These are phyloP conservation scores for Candida sanyaensis DNA, from an alignment of 1,139 yeast genomes.

Conservation along the genomic window DNA sequence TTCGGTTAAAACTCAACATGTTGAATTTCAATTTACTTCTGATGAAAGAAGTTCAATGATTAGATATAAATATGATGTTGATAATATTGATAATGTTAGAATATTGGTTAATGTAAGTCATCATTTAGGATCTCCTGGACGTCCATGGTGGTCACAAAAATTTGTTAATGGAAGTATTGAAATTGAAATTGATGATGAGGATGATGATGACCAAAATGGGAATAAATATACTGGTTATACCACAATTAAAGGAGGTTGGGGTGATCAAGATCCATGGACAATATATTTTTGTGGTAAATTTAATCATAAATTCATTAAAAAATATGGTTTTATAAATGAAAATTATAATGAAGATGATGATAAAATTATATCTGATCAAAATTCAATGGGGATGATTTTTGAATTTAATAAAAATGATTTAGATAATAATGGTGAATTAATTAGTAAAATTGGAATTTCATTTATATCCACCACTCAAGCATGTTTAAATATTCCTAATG, in stretches of 20 bases:
- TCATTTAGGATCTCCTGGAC: constrained; percentile 24
- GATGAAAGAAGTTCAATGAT: constrained; percentile 28
- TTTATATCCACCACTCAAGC: constrained; percentile 33
- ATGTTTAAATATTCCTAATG: constrained; percentile 22
- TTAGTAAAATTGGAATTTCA: constrained; percentile 34
- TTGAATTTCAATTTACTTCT: constrained; percentile 27
- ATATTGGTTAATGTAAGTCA: constrained; percentile 30
- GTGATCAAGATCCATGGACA: constrained; percentile 28
- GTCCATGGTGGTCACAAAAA: constrained; percentile 36
- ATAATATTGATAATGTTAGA: constrained; percentile 11
- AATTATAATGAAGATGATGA: background rate
- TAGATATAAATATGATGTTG: constrained; percentile 22
- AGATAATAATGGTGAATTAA: constrained; percentile 5
- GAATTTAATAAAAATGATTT: constrained; percentile 16
- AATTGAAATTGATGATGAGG: constrained; percentile 15
- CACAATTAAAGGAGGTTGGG: constrained; percentile 35
- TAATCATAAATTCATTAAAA: constrained; percentile 17
- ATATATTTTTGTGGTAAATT: constrained; percentile 33
- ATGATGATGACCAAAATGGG: constrained; percentile 18
- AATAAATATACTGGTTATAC: constrained; percentile 26
- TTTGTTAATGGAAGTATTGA: constrained; percentile 27
- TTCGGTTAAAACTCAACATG: constrained; percentile 22
- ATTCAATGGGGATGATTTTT: constrained; percentile 24
- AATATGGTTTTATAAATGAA: constrained; percentile 16
- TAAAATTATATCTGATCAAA: constrained; percentile 16